Conservation (phyloP, 768 basidiomycete species). For the Lentinula detonsa region DNA sequence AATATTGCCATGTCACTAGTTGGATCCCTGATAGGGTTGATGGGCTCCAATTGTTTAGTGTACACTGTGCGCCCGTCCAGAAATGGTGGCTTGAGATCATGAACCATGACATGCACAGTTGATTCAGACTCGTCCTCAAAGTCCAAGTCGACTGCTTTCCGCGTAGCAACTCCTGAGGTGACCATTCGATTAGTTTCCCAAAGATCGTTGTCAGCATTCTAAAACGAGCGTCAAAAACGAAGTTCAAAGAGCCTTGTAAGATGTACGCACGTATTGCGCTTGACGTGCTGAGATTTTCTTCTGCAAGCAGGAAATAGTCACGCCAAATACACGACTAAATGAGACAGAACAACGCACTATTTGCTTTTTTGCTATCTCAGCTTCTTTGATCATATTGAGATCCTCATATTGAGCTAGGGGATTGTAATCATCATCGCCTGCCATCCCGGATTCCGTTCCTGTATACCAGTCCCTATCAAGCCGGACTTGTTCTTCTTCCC, state of each 20-base stretch:
- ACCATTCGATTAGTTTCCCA: slow-evolving; percentile 99
- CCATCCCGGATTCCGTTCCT: slow-evolving; percentile 83
- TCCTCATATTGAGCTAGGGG: slow-evolving; percentile 93
- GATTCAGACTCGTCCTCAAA: slow-evolving; percentile 97
- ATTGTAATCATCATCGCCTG: slow-evolving; percentile 89
- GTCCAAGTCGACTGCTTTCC: slow-evolving; percentile 83
- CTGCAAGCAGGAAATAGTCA: slow-evolving; percentile 24
- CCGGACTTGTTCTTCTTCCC: slow-evolving; percentile 94
- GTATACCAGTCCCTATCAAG: slow-evolving; percentile 97
- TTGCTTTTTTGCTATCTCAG: slow-evolving; percentile 72
- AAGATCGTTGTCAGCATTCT: slow-evolving; percentile 97
- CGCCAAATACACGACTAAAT: slow-evolving; percentile 9
- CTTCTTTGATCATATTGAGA: slow-evolving; percentile 58
- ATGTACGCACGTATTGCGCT: slow-evolving; percentile 81
- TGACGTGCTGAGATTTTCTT: slow-evolving; percentile 91
- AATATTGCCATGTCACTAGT: slow-evolving; percentile 96
- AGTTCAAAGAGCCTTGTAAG: not conserved
- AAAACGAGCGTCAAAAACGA: slow-evolving; percentile 12
- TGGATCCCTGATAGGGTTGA: slow-evolving; percentile 91
- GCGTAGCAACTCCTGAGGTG: slow-evolving; percentile 89
- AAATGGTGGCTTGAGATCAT: slow-evolving; percentile 96
- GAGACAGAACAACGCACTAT: slow-evolving; percentile 38
- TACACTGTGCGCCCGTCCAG: slow-evolving; percentile 94
- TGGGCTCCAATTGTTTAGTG: slow-evolving; percentile 94
- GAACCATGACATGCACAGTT: slow-evolving; percentile 95